phyloP scores from a whole-genome alignment of 1,284 basidiomycete species.

The Ceratobasidium theobromae region DNA sequence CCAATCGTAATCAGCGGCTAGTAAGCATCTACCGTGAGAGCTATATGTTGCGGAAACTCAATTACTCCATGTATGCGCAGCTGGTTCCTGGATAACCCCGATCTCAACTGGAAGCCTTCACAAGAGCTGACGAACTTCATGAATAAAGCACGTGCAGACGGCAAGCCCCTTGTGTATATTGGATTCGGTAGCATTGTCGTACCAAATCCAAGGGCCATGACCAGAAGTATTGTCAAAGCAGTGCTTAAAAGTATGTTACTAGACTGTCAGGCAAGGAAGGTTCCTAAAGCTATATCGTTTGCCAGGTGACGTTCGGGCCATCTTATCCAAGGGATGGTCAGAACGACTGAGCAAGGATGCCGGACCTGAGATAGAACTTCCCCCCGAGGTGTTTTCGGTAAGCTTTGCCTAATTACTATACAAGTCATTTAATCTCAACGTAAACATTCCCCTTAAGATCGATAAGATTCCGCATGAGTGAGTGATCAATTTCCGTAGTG shows the following conservation, averaged over 20 bases:
- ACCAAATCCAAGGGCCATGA: conserved; percentile 64
- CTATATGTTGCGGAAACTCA: neutral
- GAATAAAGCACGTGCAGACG: conserved; percentile 56
- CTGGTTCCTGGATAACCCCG: conserved; percentile 69
- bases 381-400: conserved; percentile 49
- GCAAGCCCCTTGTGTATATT: conserved; percentile 72
- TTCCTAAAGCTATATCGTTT: conserved; percentile 33
- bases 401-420: conserved; percentile 31
- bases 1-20: conserved; percentile 64
- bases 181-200: conserved; percentile 75
- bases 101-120: conserved; percentile 60
- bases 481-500: conserved; percentile 35
- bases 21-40: conserved; percentile 42
- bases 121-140: conserved; percentile 57
- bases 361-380: conserved; percentile 47
- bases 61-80: conserved; percentile 37
- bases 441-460: conserved; percentile 44
- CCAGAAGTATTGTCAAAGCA: conserved; percentile 62
- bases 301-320: conserved; percentile 63
- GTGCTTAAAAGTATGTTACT: conserved; percentile 56
- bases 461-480: conserved; percentile 73
- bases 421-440: conserved; percentile 39
- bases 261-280: neutral
- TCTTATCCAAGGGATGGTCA: conserved; percentile 79
- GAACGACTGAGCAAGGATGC: conserved; percentile 53